These are phyloP conservation scores for Neurospora sp. DNA, from an alignment of 2,329 filamentous ascomycete species.

Conservation along the genomic window DNA sequence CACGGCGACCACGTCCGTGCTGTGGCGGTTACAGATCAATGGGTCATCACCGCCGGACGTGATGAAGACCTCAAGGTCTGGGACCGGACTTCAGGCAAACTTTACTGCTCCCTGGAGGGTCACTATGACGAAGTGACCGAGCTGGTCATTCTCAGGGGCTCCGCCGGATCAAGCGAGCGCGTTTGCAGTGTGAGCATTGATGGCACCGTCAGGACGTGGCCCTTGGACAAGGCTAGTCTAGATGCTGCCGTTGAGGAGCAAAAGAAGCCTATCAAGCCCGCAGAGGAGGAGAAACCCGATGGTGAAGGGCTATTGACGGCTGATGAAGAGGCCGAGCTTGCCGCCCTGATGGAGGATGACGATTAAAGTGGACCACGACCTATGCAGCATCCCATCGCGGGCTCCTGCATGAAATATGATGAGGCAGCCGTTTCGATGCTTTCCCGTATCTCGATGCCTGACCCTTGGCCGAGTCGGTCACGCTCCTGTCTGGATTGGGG, in stretches of 20 bases:
- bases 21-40: conserved; percentile 62
- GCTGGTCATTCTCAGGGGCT: conserved; percentile 49
- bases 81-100: conserved; percentile 62
- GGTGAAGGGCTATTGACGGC: conserved; percentile 54
- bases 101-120: conserved; percentile 65
- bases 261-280: conserved; percentile 37
- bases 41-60: conserved; percentile 78
- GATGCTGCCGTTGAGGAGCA: conserved; percentile 39
- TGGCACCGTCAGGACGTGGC: conserved; percentile 78
- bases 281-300: conserved; percentile 37
- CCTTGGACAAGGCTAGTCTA: conserved; percentile 51
- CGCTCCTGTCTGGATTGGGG: neutral
- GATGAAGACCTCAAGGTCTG: conserved; percentile 90
- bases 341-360: conserved; percentile 79
- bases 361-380: conserved; percentile 7
- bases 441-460: neutral
- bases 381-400: neutral
- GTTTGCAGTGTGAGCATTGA: conserved; percentile 84
- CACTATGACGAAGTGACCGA: conserved; percentile 93
- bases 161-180: conserved; percentile 29
- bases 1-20: conserved; percentile 90
- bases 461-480: neutral
- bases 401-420: neutral
- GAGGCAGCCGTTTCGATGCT: neutral
- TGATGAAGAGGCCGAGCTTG: conserved; percentile 85